Base-by-base conservation (phyloP, 768 basidiomycete genomes). In the Tylopilus vinaceipallidus region DNA sequence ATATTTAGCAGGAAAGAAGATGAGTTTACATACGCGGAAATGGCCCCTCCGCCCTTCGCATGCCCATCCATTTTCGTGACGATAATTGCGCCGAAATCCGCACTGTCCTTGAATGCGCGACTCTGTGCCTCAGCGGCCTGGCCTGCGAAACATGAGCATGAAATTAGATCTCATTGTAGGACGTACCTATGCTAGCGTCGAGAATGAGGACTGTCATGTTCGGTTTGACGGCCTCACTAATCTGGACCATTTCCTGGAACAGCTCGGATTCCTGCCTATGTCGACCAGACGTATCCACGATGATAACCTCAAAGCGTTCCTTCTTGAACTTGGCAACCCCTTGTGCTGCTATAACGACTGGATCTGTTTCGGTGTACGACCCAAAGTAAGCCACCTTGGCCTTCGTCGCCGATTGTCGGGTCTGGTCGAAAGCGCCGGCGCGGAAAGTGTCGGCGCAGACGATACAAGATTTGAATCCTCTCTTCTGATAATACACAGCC, bases 51-150 rank as follows among this genome's bases (percentile, higher is more conserved):
- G 48, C 97, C 97, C 67, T 97, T 98, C 1, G 97, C 97, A 61
- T 99, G 97, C 4, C 97, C 97, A 60, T 99, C 97, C 85, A 99
- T 92, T 73, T 99, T 99, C 11, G 97, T 99, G 14, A 99, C 97
- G 52, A 99, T 97, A 57, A 99, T 99, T 2, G 95, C 97, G 49
- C 95, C 97, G 65, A 99, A 99, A 65, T 97, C 84, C 19, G 94
- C 91, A 52, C 88, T 92, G 54, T 98, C 95, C 71, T 99, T 99
- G 79, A 99, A 99, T 2, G 97, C 97, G 35, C 83, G 82, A 66
- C 88, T 89, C 64, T 99, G 97, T 6, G 91, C 88, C 65, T 99
- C 97, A 13, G 97, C 97, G 9, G 97, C 95, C 77, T 99, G 97
- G 63, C 95, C 93, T 87, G 53, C 6, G 42, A 43, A 45, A 51